Base-by-base conservation (phyloP, 371 early-diverging fungal genomes). In the Rhizopus sp. region DNA sequence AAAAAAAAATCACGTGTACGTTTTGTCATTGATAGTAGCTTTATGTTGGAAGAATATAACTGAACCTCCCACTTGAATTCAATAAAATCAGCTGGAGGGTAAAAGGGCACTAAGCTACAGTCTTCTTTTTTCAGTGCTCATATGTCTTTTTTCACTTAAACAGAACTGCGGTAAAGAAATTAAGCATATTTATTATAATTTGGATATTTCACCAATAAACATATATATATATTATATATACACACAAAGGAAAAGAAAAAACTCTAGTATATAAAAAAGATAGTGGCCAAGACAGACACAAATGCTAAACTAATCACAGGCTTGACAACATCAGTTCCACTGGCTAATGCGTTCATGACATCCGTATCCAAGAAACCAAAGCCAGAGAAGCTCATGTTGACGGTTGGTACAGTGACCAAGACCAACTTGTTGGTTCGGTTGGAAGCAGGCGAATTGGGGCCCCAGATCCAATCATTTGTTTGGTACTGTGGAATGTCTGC, bases 331-430 rank as follows among this genome's bases (percentile, higher is more conserved):
- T 13, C 40, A 33, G 47, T 54, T 16, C 33, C 41, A 31, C 16
- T 53, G 3, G 59, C 63, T 17, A 67, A 32, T 6, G 70, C 58
- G 31, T 70, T 70, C 68, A 78, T 64, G 8, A 78, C 70, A 62
- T 78, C 75, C 3, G 63, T 52, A 47, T 78, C 72, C 54, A 78
- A 64, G 35, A 67, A 78, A 8, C 68, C 68, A 35, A 70, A 73
- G 12, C 75, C 69, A 30, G 78, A 68, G 7, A 70, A 47, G 2
- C 47, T n/a, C 15, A 39, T 23, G 9, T 39, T 61, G n/a, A 30
- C 52, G 34, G 44, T 29, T 1, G 70, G 70, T 7, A 76, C 38
- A 2, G 70, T 64, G 8, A 73, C 45, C 2, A 66, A 50, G 3
- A 70, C 7, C 16, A 70, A 35, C 6, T 57, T 57, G 16, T 47